Evolutionary conservation across 148 eudicot species (phyloP).

Genomic region (Mesembryanthemum crystallinum): DNA sequence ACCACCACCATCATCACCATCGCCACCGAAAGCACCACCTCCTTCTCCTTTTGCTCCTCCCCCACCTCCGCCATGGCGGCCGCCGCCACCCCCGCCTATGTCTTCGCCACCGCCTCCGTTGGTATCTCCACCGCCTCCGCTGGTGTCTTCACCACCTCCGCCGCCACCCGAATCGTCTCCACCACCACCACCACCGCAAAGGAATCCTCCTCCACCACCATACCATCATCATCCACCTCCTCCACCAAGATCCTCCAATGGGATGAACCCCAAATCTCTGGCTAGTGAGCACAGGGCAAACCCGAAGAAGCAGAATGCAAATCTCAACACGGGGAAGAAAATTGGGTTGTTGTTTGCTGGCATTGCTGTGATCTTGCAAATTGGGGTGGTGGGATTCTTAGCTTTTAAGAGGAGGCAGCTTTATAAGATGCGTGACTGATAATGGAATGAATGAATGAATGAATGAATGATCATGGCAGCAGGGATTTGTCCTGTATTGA

Average conservation of each 20-base stretch:
- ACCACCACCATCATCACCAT: conserved; percentile 7
- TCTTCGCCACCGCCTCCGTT: conserved; percentile 14
- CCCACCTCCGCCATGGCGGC: neutral
- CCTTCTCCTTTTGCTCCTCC: conserved; percentile 7
- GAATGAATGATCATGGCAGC: conserved; percentile 7
- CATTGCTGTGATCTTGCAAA: conserved; percentile 54
- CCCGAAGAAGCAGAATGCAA: neutral
- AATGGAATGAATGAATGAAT: conserved; percentile 8
- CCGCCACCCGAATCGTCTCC: conserved; percentile 4
- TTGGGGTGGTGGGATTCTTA: conserved; percentile 59
- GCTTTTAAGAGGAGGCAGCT: conserved; percentile 51
- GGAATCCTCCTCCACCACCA: conserved; percentile 7
- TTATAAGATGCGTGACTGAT: conserved; percentile 30
- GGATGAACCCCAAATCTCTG: conserved; percentile 2
- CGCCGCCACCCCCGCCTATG: conserved; percentile 6
- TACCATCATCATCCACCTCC: conserved; percentile 5
- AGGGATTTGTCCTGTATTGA: neutral
- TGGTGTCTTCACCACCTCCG: conserved; percentile 17
- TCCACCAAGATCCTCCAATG: conserved; percentile 5
- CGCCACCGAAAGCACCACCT: conserved; percentile 19
- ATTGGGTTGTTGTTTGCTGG: conserved; percentile 62
- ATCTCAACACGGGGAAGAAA: conserved; percentile 53
- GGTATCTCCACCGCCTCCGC: conserved; percentile 8
- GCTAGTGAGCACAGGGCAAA: neutral
- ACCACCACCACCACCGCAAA: conserved; percentile 4